Base-by-base conservation (phyloP, 2,329 filamentous ascomycete species). In the Leptographium wingfieldii region DNA sequence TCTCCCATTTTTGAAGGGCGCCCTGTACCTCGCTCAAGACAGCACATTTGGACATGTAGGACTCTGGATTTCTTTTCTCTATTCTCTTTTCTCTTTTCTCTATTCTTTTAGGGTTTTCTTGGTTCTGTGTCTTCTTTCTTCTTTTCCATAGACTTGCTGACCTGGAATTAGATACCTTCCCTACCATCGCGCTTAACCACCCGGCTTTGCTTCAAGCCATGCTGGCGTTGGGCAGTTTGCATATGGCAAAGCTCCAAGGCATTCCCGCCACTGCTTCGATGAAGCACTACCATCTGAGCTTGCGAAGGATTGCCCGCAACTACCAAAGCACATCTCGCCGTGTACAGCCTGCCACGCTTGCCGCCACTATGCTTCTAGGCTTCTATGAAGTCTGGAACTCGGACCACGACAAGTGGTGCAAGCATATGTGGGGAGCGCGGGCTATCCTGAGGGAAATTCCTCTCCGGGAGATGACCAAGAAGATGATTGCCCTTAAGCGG, bases 371-470 rank as follows among this genome's bases (percentile, higher is more conserved):
- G 43, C 76, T 97, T 9, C 79, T 99, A 9, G 90, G 86, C 0
- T 97, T 91, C 70, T 97, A 95, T 68, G 94, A 97, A 70, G 89
- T 96, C 22, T 94, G 92, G 85, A 88, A 87, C 43, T 92, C 91
- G 27, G 92, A 99, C 65, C 92, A 97, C 67, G 85, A 87, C 59
- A 96, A 96, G 70, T 99, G 94, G 94, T 94, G 89, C 68, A 92
- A 88, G 63, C 94, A 97, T 72, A 77, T 97, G 46, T 83, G 89
- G 55, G 94, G 94, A 14, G 89, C 90, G 11, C 85, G 87, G 49
- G 87, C 92, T 63, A 79, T 97, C 35, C 79, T 97, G 31, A 81
- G 83, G 58, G 92, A 97, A 69, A 87, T 95, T 51, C 87, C 94
- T 56, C 88, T 91, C 62, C 79, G 80, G 11, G 79, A 82, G 1